Base-by-base conservation (phyloP, 306 rosid genomes). In the Fragaria iinumae region DNA sequence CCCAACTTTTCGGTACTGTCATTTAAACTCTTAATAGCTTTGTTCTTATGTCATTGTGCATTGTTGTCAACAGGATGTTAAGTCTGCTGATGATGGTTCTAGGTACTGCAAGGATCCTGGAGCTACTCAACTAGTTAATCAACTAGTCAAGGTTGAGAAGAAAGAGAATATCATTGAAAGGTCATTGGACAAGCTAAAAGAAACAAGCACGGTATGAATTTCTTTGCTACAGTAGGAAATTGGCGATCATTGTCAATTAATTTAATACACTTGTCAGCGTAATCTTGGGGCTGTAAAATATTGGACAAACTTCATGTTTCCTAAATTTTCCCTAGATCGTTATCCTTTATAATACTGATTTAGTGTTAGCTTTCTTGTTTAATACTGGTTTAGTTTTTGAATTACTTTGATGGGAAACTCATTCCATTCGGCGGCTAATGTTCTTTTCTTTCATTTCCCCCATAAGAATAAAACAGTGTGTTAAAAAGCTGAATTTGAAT, bases 151-250 rank as follows among this genome's bases (percentile, higher is more conserved):
- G 77, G 88, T 87, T 88, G 87, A 81, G 80, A 88, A 80, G 87
- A 91, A 87, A 79, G 96, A 84, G 84, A 84, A 85, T 72, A 67
- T 91, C 55, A 78, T 95, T 57, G 91, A 89, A 72, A 90, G 87
- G 79, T 92, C 97, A 63, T 21, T 92, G 34, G 88, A 83, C 82
- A 92, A 91, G 84, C 85, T 95, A 44, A 91, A 89, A 83, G 93
- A 92, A 92, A 78, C 97, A 48, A 82, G 93, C 84, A 88, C 89
- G 78, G 98, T 95, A 92, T 76, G 87, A 78, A 67, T 63, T 62
- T 11, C 53, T 60, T 47, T 57, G 76, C 78, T 74, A 64, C 77
- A 65, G 73, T 72, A 47, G 59, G 77, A 43, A 59, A 65, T 81
- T 66, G 8, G 77, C 71, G 20, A 47, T 78, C 23, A 34, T 57